These are phyloP conservation scores for Phytophthora parvispora DNA, from an alignment of 352 stramenopile species.

Conservation along the genomic window DNA sequence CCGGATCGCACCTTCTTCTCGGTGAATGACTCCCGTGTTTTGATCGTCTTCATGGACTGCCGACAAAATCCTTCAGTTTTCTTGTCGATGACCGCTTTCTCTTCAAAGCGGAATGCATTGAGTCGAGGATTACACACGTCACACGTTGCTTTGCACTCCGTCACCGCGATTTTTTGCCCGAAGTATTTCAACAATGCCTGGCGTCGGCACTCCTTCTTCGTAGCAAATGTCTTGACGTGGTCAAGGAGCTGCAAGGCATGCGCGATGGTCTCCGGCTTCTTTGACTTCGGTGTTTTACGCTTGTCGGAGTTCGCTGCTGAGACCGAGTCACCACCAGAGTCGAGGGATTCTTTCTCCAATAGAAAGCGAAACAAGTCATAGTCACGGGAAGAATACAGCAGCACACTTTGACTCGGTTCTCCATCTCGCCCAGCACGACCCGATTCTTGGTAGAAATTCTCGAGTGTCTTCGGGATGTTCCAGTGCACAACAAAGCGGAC, in stretches of 20 bases:
- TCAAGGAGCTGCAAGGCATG: constrained; percentile 49
- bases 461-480: constrained; percentile 90
- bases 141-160: constrained; percentile 56
- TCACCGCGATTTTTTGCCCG: constrained; percentile 53
- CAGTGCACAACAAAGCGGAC: constrained; percentile 94
- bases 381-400: constrained; percentile 80
- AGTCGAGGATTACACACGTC: constrained; percentile 72
- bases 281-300: constrained; percentile 11
- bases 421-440: constrained; percentile 96
- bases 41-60: constrained; percentile 28
- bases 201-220: constrained; percentile 58
- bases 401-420: constrained; percentile 80
- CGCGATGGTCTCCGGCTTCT: constrained; percentile 9
- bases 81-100: constrained; percentile 31
- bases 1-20: constrained; percentile 39
- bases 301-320: background rate
- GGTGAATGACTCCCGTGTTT: constrained; percentile 19
- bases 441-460: constrained; percentile 98
- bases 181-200: constrained; percentile 69
- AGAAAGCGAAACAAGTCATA: constrained; percentile 63
- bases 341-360: constrained; percentile 39
- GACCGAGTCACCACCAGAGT: background rate
- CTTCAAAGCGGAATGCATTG: constrained; percentile 61
- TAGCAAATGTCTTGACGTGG: constrained; percentile 54
- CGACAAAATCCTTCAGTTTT: constrained; percentile 33